Evolutionary conservation across 2,329 filamentous ascomycete species (phyloP), one percentile per base, ranked within the genome.

Genomic region (Amauroascus niger): DNA sequence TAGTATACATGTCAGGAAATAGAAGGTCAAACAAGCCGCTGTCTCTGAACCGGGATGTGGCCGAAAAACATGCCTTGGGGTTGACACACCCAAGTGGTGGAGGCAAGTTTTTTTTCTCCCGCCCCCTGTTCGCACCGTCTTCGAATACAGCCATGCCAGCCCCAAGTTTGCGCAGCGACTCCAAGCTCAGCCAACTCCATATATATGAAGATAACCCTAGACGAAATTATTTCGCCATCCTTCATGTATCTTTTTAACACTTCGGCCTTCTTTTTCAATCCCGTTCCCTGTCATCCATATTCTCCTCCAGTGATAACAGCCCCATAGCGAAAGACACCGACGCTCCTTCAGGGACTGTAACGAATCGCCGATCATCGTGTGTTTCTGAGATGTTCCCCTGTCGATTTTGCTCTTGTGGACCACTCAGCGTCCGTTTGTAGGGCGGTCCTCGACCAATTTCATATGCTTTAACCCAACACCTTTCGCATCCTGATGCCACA

Each of bases 401-500:
- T 11, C 26, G 49, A 33, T 66, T 40, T 55, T 55, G 51, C 45
- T 24, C 14, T 35, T 49, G 26, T 20, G 16, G 2, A 7, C 45
- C 22, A 43, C 60, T 59, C 37, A 64, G 54, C 7, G 70, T 74
- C 24, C 79, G 74, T 49, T 72, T 68, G 65, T 95, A 96, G 0
- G 82, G 82, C 3, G 89, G 88, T 0, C 89, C 91, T 44, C 81
- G 78, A 0, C 87, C 87, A 61, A 86, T 74, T 57, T 83, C 79
- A 2, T 81, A 85, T 0, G 86, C 83, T 64, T 84, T 87, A 55
- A 80, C 77, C 93, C 93, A 98, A 0, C 82, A 79, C 2, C 82
- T 84, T 68, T 97, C 90, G 67, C 88, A 95, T 1, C 88, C 89
- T 47, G 80, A 77, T 0, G 88, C 88, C 58, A 96, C 91, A 39